Base-by-base conservation (phyloP, 116 monocot species). In the Iris pallida region DNA sequence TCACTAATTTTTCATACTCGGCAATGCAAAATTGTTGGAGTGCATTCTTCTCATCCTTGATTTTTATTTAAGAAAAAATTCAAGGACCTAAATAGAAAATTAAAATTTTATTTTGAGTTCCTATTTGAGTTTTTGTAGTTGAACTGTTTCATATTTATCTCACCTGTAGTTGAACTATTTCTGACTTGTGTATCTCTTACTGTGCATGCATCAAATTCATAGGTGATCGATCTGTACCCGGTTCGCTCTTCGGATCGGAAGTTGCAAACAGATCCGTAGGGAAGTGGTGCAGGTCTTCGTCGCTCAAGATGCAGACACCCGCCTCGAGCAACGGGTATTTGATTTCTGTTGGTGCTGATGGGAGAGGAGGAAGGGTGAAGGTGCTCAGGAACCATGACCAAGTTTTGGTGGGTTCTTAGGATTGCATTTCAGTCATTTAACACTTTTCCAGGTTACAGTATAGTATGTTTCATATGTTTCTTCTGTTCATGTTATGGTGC, bases 301-400 rank as follows among this genome's bases (percentile, higher is more conserved):
- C 60, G 16, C 15, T 65, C 0, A 67, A 62, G 2, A 20, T 55
- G 56, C 51, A 48, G 43, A 18, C 79, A 65, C 30, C 30, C 30
- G 3, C 30, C 30, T 1, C 30, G 30, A 70, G 6, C 6, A 77
- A 57, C 55, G 85, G 81, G 19, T 68, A 79, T 61, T 79, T 95
- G 73, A 95, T 95, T 71, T 63, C 80, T 48, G 80, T 91, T 61
- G 95, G 95, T 54, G 82, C 89, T 57, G 95, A 95, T 79, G 95
- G 95, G 5, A 75, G 86, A 75, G 95, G 89, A 8, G 95, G 95
- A 57, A 88, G 65, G 57, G 64, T 91, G 51, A 91, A 91, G 76
- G 84, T 91, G 6, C 82, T 96, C 8, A 79, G 76, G 77, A 40
- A 71, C 66, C 70, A 49, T 16, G 69, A 73, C 47, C 55, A 71